These are phyloP conservation scores for Suillus cothurnatus DNA, from an alignment of 768 basidiomycete genomes.

Conservation along the genomic window DNA sequence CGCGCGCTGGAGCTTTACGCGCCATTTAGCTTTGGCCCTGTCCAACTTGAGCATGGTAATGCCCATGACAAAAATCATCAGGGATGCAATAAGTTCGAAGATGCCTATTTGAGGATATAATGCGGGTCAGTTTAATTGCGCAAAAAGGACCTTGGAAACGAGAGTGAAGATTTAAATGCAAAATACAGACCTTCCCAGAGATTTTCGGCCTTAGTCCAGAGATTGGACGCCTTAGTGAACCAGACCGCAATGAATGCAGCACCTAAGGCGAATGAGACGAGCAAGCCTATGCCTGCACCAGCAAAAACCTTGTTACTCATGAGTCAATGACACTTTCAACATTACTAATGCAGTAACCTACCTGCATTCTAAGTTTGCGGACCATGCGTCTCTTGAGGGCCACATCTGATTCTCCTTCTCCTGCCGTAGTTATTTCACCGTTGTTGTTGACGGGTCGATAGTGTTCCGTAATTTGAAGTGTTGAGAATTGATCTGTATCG, in stretches of 20 bases:
- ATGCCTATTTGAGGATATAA: conserved; percentile 44
- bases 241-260: conserved; percentile 93
- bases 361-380: conserved; percentile 72
- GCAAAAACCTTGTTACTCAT: conserved; percentile 58
- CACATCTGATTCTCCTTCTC: conserved; percentile 30
- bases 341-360: conserved; percentile 16
- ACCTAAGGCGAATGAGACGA: conserved; percentile 80
- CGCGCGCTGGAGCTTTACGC: conserved; percentile 80
- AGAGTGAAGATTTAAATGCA: background rate
- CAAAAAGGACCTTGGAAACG: background rate
- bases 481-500: conserved; percentile 22
- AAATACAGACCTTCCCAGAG: conserved; percentile 84
- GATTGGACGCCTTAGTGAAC: conserved; percentile 86
- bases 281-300: conserved; percentile 72
- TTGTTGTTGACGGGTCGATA: background rate
- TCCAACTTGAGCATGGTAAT: conserved; percentile 96
- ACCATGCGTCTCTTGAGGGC: conserved; percentile 48
- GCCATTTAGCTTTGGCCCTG: conserved; percentile 90
- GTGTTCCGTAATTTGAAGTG: no score
- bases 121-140: background rate
- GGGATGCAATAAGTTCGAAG: conserved; percentile 67
- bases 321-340: background rate
- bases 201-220: conserved; percentile 84
- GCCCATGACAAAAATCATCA: conserved; percentile 94
- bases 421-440: conserved; percentile 12